Evolutionary conservation across 2,329 filamentous ascomycete species (phyloP).

Genomic region (Lachnellula cervina): DNA sequence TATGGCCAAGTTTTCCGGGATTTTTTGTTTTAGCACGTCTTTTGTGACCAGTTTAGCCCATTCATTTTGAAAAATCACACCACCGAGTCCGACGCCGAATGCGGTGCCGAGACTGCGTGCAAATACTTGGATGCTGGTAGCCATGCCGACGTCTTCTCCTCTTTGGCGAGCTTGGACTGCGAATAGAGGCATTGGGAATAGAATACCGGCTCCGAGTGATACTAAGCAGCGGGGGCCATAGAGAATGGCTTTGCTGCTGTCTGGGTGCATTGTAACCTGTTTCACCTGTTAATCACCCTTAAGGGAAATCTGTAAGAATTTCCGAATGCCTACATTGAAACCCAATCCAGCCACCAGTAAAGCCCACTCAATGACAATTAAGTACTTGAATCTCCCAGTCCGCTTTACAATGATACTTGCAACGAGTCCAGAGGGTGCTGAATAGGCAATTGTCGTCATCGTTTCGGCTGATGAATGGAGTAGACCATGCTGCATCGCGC

Average conservation of each 20-base stretch:
- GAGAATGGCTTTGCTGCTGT: not conserved
- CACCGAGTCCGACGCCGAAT: constrained; percentile 40
- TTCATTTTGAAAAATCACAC: constrained; percentile 38
- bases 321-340: constrained; percentile 1
- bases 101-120: constrained; percentile 38
- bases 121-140: constrained; percentile 47
- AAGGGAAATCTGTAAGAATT: not conserved
- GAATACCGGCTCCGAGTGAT: not conserved
- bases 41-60: not conserved
- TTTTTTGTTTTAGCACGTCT: not conserved
- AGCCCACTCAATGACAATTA: not conserved
- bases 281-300: not conserved
- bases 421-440: not conserved
- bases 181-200: not conserved
- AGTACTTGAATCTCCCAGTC: not conserved
- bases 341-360: not conserved
- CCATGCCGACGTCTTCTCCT: constrained; percentile 35
- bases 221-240: not conserved
- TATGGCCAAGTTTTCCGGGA: not conserved
- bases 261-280: constrained; percentile 3
- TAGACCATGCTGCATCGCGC: constrained; percentile 1
- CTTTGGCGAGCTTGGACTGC: not conserved
- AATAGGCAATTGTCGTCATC: constrained; percentile 1
- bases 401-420: constrained; percentile 2
- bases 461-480: constrained; percentile 1